Conservation (phyloP, 1,284 basidiomycete species). For the Trichosporon sp. region DNA sequence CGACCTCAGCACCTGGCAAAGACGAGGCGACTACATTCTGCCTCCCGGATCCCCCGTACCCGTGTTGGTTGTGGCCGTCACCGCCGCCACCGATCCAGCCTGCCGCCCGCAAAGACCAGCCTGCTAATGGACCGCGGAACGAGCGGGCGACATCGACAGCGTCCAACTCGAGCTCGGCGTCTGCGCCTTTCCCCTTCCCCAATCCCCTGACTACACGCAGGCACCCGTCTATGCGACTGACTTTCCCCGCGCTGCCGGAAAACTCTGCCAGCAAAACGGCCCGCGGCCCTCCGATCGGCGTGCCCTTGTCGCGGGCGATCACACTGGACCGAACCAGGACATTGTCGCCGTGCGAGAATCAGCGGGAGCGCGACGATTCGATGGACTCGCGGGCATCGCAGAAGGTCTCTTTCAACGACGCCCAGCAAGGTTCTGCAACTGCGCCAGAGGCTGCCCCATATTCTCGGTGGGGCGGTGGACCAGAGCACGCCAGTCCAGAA, state of each 20-base stretch:
- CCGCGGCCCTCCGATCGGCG: background rate
- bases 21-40: slow-evolving; percentile 23
- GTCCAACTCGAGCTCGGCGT: slow-evolving; percentile 3
- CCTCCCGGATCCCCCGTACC: slow-evolving; percentile 36
- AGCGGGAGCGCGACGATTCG: background rate
- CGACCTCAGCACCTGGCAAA: slow-evolving; percentile 12
- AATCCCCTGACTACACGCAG: slow-evolving; percentile 32
- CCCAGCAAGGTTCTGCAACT: background rate
- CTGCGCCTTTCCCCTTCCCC: slow-evolving; percentile 31
- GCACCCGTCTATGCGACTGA: slow-evolving; percentile 42
- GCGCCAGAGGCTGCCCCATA: background rate
- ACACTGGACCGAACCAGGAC: background rate
- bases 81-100: slow-evolving; percentile 8
- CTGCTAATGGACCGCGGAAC: background rate
- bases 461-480: background rate
- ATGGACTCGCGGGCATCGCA: background rate
- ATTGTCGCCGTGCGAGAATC: background rate
- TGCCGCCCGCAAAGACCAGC: background rate
- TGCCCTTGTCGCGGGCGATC: background rate
- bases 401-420: slow-evolving; percentile 13
- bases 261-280: background rate
- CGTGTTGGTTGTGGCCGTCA: slow-evolving; percentile 40
- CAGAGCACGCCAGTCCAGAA: background rate
- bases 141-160: slow-evolving; percentile 11
- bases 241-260: slow-evolving; percentile 23